Percentiles rank a stretch among this genome's conserved stretches.
phyloP scores from a whole-genome alignment of 2,329 filamentous ascomycete genomes.

The Sordariomycetes sp. region DNA sequence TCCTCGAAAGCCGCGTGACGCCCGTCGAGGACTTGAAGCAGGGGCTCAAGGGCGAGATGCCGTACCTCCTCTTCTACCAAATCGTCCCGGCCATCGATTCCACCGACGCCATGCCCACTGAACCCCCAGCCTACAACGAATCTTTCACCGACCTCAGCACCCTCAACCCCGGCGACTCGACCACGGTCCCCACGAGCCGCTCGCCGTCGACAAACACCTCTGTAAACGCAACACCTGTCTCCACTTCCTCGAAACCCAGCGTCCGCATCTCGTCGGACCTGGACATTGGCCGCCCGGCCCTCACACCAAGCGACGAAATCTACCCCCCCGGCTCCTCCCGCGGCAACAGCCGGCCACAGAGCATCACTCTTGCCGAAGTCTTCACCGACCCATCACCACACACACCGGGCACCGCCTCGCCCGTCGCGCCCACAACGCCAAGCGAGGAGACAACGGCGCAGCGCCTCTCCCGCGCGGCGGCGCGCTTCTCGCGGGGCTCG shows the following conservation, averaged over 20 bases:
- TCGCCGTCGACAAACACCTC: conserved; percentile 15
- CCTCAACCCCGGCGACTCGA: neutral
- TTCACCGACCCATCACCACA: conserved; percentile 18
- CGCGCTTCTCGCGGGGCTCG: conserved; percentile 32
- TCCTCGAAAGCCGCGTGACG: conserved; percentile 51
- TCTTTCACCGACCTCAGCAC: conserved; percentile 34
- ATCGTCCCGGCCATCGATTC: conserved; percentile 76
- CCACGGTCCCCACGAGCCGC: neutral
- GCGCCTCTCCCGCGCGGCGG: conserved; percentile 42
- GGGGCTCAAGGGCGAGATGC: conserved; percentile 73
- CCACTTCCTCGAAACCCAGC: conserved; percentile 24
- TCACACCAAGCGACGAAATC: conserved; percentile 15
- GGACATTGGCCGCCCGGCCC: conserved; percentile 35
- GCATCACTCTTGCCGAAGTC: conserved; percentile 31
- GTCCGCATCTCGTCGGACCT: conserved; percentile 42
- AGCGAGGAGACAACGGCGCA: conserved; percentile 40
- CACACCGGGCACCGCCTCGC: conserved; percentile 16
- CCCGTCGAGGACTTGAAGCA: conserved; percentile 66
- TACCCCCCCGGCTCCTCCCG: conserved; percentile 17
- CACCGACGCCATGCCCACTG: conserved; percentile 29
- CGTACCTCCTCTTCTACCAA: conserved; percentile 92
- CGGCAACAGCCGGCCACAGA: conserved; percentile 31
- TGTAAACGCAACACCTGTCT: conserved; percentile 25
- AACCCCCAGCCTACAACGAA: conserved; percentile 47
- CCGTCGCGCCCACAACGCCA: conserved; percentile 19